A percentile compares a stretch with the other conserved stretches of the same genome.
Evolutionary conservation across 768 basidiomycete species (phyloP).

Genomic region (Trametes meyenii): DNA sequence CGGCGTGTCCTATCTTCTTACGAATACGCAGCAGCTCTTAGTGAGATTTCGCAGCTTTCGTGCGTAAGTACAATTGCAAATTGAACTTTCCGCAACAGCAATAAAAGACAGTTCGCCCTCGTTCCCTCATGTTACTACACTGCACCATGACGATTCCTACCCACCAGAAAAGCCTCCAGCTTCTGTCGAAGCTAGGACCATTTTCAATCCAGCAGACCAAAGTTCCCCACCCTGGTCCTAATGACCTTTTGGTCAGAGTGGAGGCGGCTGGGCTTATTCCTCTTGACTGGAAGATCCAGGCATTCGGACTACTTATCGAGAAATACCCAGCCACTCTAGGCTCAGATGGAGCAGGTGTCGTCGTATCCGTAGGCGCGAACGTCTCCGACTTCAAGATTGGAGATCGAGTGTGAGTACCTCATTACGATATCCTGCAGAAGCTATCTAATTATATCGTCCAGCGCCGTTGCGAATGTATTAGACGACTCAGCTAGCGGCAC

Average conservation of each 20-base stretch:
- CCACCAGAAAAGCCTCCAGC: not conserved
- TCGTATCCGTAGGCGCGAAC: constrained; percentile 42
- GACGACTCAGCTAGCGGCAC: constrained; percentile 2
- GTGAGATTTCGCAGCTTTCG: no score
- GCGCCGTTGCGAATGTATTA: no score
- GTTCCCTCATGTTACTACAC: no score
- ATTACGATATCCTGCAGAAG: not conserved
- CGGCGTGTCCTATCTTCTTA: no score
- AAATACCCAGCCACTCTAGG: constrained; percentile 5
- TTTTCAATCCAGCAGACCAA: not conserved
- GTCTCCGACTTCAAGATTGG: constrained; percentile 41
- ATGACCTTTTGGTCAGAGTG: not conserved
- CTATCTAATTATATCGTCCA: no score
- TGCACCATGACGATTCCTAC: not conserved
- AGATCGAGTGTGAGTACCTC: constrained; percentile 41
- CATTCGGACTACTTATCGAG: not conserved
- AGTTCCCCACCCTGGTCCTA: not conserved
- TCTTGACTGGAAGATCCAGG: not conserved
- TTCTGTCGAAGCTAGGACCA: no score
- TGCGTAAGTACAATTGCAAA: no score
- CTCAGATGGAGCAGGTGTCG: constrained; percentile 37
- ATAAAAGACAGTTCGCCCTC: no score
- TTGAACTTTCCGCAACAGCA: no score
- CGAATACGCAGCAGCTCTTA: no score
- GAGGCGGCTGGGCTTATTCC: not conserved